phyloP scores from a whole-genome alignment of 2,329 filamentous ascomycete species.

The Talaromyces sp. region DNA sequence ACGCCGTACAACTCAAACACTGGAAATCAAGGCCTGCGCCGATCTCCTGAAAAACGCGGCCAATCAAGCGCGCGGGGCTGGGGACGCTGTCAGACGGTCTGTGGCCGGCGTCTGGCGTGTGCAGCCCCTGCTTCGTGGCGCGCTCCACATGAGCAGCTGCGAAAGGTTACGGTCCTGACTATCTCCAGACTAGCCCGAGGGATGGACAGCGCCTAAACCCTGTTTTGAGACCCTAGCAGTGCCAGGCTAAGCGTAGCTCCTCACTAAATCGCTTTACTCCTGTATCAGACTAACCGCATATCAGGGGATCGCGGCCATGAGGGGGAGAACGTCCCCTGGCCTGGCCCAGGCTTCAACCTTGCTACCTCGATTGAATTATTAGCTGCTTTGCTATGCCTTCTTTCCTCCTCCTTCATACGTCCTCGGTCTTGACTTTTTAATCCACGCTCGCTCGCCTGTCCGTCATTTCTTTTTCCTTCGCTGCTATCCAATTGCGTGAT shows the following conservation, averaged over 20 bases:
- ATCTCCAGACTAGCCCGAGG: background rate
- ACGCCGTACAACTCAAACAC: background rate
- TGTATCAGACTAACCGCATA: background rate
- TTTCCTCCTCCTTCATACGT: background rate
- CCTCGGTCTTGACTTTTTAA: background rate
- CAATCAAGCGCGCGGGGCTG: background rate
- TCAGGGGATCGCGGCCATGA: background rate
- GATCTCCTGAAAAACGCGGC: background rate
- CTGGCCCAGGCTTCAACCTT: background rate
- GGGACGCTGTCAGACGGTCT: background rate
- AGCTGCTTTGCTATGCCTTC: background rate
- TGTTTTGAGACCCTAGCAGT: background rate
- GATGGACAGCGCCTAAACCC: background rate
- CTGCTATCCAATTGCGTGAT: background rate
- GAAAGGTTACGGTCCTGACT: background rate
- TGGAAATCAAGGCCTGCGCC: background rate
- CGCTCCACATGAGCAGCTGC: background rate
- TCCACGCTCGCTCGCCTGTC: background rate
- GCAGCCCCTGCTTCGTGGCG: slow-evolving; percentile 1
- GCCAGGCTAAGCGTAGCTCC: background rate
- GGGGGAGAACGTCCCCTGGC: background rate
- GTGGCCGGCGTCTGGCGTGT: background rate
- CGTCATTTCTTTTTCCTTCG: background rate
- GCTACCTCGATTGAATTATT: background rate
- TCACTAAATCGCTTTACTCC: background rate